Evolutionary conservation across 331 rosid genomes (phyloP).

Genomic region (Acacia pycnantha): DNA sequence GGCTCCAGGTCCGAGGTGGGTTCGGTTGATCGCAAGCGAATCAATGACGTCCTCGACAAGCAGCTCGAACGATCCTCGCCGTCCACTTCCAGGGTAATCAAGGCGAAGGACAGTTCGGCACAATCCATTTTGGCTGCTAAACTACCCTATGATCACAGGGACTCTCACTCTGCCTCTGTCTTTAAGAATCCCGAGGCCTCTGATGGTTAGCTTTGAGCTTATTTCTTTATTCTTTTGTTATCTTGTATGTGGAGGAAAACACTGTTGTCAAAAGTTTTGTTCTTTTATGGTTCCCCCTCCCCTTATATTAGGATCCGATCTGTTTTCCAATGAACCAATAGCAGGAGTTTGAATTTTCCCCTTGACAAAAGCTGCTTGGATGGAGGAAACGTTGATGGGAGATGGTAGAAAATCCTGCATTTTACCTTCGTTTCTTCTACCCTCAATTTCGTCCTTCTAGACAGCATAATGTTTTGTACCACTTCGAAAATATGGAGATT

Average conservation of each 20-base stretch:
- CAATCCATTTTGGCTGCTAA: slow-evolving; percentile 36
- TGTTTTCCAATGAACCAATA: neutral
- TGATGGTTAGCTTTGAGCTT: slow-evolving; percentile 30
- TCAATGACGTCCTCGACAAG: slow-evolving; percentile 79
- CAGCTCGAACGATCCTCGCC: slow-evolving; percentile 69
- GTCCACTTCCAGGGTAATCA: slow-evolving; percentile 59
- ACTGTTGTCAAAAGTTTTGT: neutral
- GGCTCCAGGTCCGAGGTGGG: slow-evolving; percentile 65
- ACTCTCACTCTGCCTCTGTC: slow-evolving; percentile 46
- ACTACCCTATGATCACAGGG: slow-evolving; percentile 37
- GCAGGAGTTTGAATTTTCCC: neutral
- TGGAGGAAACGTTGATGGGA: neutral
- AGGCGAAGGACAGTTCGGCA: slow-evolving; percentile 46
- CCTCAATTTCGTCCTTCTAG: neutral
- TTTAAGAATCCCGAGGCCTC: slow-evolving; percentile 37
- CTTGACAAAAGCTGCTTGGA: neutral
- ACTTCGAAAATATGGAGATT: neutral
- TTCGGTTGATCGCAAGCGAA: slow-evolving; percentile 67
- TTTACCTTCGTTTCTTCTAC: neutral
- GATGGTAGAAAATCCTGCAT: neutral
- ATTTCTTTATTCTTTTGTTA: neutral
- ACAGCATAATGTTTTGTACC: neutral
- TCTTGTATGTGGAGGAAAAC: neutral
- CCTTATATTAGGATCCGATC: neutral
- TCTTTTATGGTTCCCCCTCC: neutral